phyloP scores from a whole-genome alignment of 2,329 filamentous ascomycete genomes.

The Xylaria multiplex region DNA sequence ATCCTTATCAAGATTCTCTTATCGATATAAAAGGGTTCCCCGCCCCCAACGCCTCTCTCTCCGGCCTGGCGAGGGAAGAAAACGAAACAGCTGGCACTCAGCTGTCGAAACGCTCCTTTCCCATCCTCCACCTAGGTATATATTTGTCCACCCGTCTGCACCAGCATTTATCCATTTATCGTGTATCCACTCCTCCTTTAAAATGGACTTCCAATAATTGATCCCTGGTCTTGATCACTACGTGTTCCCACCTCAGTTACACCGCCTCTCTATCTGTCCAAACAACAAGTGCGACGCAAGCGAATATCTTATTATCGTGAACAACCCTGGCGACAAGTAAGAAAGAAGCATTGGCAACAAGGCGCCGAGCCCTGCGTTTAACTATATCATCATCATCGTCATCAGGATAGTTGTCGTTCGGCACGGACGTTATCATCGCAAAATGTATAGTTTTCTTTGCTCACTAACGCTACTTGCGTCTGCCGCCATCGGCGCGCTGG shows the following conservation, averaged over 20 bases:
- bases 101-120: no score
- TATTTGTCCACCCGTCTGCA: background rate
- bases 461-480: slow-evolving; percentile 63
- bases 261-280: background rate
- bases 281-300: background rate
- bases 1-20: no score
- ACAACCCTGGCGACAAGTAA: background rate
- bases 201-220: background rate
- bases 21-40: no score
- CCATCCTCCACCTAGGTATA: background rate
- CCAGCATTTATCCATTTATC: background rate
- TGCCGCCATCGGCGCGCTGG: slow-evolving; percentile 61
- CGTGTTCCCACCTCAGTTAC: slow-evolving; percentile 7
- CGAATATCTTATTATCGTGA: background rate
- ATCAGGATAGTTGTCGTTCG: background rate
- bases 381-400: background rate
- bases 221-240: no score
- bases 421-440: background rate
- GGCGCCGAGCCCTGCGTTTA: background rate
- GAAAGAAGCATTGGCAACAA: background rate
- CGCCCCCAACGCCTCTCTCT: no score
- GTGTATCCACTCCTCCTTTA: background rate
- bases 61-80: no score
- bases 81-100: no score
- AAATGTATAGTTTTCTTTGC: slow-evolving; percentile 61